Base-by-base conservation (phyloP, 805 yeast species). In the Tetrapisispora nanseiensis region DNA sequence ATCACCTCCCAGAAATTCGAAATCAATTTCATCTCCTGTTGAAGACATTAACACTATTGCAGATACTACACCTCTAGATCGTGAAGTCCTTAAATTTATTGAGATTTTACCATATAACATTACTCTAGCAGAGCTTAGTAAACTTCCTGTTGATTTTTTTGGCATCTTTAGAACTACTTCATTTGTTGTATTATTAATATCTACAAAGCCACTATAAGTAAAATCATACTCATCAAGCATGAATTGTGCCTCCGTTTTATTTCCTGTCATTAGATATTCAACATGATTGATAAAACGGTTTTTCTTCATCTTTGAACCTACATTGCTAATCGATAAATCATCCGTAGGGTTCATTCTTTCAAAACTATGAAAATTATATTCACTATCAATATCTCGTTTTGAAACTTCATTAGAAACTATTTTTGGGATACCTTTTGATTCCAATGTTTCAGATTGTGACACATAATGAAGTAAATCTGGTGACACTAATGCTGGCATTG, bases 1-100 rank as follows among this genome's bases (percentile, higher is more conserved):
- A 52, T 83, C 76, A 56, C 74, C 73, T 39, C 97, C 97, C 44
- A 86, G 77, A 46, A 82, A 80, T 66, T 90, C 97, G 60, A 67
- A 81, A 71, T 90, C 97, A 52, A 89, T 75, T 68, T 90, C 97
- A 67, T 89, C 97, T 67, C 86, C 82, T 34, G 80, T 86, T 53
- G 84, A 82, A 6, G 95, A 84, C 61, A 79, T 81, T 37, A 86
- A 62, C 55, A 87, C 87, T 52, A 81, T 75, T 29, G 95, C 90
- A 6, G 95, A 74, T 40, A 89, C 73, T 15, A 89, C 95, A 64
- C 97, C 97, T 8, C 65, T 67, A 22, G 74, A 75, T 52, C 78
- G 79, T 1, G 95, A 81, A 0, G 92, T 69, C 65, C 81, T 87
- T 58, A 87, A 55, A 31, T 66, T 73, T 35, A 82, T 80, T 10